Evolutionary conservation across 768 basidiomycete species (phyloP), one percentile per base, ranked within the genome.

Genomic region (Podaxis mareebaensis): DNA sequence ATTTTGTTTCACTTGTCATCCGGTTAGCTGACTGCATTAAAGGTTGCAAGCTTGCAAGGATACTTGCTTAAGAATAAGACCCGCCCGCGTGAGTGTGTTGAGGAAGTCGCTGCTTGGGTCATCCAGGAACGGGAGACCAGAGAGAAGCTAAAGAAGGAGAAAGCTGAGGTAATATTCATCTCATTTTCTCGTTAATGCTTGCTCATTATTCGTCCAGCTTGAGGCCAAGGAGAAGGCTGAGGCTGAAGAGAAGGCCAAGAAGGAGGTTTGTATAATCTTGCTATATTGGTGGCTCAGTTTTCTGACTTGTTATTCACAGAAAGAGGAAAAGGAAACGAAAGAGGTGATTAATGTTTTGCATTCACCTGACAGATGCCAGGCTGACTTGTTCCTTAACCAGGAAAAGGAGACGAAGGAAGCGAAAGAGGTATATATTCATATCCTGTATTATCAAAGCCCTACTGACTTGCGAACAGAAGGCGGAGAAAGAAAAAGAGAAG

Each of bases 61-160:
- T 94, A 94, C 73, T 81, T 95, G 42, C 80, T 93, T 63, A 91
- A 90, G 83, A 94, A 94, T 75, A 93, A 95, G 83, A 89, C 93
- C 12, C 87, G 93, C n/a, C 93, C 93, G 44, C 83, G 84, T 64
- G 91, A 94, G 74, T 91, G 89, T 66, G 92, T 95, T 8, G 88
- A 88, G 4, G 92, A 93, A 72, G 89, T 90, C 26, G 80, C 74
- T 33, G 87, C 86, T 51, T 96, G 94, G 92, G 73, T 93, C 57
- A 77, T 85, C 64, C 84, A 89, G 71, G 93, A 95, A 70, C 88
- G 93, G 58, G 91, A 91, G 79, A 92, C 86, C 24, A 85, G 90
- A 64, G 92, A 89, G 71, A 92, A 90, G 74, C 78, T 94, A 60
- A 92, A 93, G 85, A 90, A 88, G 73, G 92, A 94, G 78, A 85